Base-by-base conservation (phyloP, 176 grass and related monocot genomes). In the Carex pumila region DNA sequence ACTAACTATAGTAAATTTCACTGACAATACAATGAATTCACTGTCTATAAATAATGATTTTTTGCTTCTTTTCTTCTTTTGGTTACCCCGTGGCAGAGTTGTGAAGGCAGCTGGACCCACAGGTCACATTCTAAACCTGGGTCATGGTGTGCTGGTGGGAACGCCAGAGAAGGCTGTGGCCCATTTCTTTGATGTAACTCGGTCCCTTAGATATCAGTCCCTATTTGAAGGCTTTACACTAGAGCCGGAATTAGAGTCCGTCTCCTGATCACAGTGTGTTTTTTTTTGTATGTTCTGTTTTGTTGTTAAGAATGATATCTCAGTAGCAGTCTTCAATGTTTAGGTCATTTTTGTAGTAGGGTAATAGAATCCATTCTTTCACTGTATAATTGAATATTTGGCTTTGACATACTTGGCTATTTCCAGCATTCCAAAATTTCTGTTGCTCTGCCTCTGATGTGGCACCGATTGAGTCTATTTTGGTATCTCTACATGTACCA, bases 111-210 rank as follows among this genome's bases (percentile, higher is more conserved):
- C 96, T 87, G 93, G 96, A 13, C 85, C 85, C 15, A 94, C 85
- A 88, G 89, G 96, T 50, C 93, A 99, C 85, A 95, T 99, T 85
- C 87, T 99, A 56, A 99, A 99, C 79, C 61, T 99, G 80, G 95
- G 96, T 47, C 96, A 99, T 63, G 93, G 96, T 78, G 93, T 99
- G 81, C 96, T 99, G 63, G 88, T 92, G 60, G 90, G 90, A 61
- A 92, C 96, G 64, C 89, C 91, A 8, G 96, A 99, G 89, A 91
- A 99, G 86, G 91, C 93, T 73, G 96, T 99, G 43, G 89, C 88
- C 10, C 93, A 95, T 95, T 99, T 93, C 88, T 99, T 99, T 89
- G 91, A 99, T 86, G 93, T 99, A 10, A 93, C 88, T 18, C 91
- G 91, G 81, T 73, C 89, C 87, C 89, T 95, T 88, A 95, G 89